phyloP scores from a whole-genome alignment of 2,329 filamentous ascomycete species.

The Colletotrichum agaves region DNA sequence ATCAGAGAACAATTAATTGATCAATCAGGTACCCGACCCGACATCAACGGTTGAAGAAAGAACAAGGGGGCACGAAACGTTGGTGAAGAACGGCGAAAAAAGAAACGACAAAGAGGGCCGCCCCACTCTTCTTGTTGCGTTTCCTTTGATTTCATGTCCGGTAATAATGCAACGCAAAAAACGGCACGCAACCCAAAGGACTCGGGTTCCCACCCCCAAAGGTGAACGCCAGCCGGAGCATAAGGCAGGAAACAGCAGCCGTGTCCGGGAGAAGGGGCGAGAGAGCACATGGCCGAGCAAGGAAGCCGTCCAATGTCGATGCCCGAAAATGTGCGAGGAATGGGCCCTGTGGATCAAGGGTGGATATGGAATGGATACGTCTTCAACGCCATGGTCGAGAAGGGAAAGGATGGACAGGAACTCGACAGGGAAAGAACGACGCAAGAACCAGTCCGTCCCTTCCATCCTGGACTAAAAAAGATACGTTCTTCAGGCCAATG shows the following conservation, averaged over 20 bases:
- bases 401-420: conserved; percentile 26
- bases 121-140: too few relatives aligned
- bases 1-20: neutral
- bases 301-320: conserved; percentile 13
- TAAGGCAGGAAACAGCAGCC: conserved; percentile 18
- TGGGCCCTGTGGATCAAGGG: neutral
- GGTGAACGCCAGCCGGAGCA: conserved; percentile 19
- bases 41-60: conserved; percentile 16
- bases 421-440: conserved; percentile 14
- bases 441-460: conserved; percentile 29
- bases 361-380: neutral
- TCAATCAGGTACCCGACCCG: too few relatives aligned
- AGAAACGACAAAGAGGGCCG: neutral
- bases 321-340: neutral
- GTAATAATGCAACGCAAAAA: too few relatives aligned
- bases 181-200: neutral
- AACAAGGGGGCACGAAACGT: conserved; percentile 10
- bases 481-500: neutral
- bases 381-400: neutral
- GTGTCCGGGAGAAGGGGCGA: conserved; percentile 22
- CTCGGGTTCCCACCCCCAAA: conserved; percentile 9
- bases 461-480: neutral
- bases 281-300: conserved; percentile 32
- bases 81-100: neutral
- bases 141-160: too few relatives aligned